Conservation (phyloP, 768 basidiomycete species). For the Trametes sanguinea region DNA sequence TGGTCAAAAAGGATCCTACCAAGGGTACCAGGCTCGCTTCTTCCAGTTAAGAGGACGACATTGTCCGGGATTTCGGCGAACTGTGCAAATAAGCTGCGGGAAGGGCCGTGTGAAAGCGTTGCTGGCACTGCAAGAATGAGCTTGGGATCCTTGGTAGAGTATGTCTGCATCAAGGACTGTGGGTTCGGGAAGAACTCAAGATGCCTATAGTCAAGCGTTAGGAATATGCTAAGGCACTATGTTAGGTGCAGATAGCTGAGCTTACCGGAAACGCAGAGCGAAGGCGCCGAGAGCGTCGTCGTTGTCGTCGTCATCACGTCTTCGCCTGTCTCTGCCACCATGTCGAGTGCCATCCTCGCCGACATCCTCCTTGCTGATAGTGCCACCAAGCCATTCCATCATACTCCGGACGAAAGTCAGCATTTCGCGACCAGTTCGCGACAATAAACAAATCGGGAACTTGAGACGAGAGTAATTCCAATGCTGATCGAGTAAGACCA, state of each 20-base stretch:
- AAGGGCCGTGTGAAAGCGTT: conserved; percentile 90
- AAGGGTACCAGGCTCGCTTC: conserved; percentile 80
- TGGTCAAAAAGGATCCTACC: conserved; percentile 75
- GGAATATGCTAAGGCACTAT: not conserved
- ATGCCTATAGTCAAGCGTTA: conserved; percentile 50
- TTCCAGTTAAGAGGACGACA: conserved; percentile 81
- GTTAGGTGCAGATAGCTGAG: not conserved
- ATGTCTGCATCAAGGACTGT: conserved; percentile 74
- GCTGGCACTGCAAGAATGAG: conserved; percentile 92
- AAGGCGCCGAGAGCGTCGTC: conserved; percentile 85
- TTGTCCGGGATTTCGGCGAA: conserved; percentile 85
- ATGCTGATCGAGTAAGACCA: conserved; percentile 94
- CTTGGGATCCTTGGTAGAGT: conserved; percentile 88
- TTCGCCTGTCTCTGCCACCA: conserved; percentile 42
- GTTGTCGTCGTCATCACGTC: conserved; percentile 50
- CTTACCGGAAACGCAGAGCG: conserved; percentile 86
- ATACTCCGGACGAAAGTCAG: conserved; percentile 90
- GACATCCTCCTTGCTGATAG: conserved; percentile 89
- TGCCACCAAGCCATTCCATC: conserved; percentile 99
- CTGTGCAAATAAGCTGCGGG: conserved; percentile 80
- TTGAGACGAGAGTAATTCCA: conserved; percentile 88
- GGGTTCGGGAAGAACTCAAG: conserved; percentile 91
- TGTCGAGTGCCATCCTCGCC: conserved; percentile 61
- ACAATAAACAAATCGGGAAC: conserved; percentile 92
- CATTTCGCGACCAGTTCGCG: conserved; percentile 90